Base-by-base conservation (phyloP, 345 rosid species). In the Sonneratia caseolaris region DNA sequence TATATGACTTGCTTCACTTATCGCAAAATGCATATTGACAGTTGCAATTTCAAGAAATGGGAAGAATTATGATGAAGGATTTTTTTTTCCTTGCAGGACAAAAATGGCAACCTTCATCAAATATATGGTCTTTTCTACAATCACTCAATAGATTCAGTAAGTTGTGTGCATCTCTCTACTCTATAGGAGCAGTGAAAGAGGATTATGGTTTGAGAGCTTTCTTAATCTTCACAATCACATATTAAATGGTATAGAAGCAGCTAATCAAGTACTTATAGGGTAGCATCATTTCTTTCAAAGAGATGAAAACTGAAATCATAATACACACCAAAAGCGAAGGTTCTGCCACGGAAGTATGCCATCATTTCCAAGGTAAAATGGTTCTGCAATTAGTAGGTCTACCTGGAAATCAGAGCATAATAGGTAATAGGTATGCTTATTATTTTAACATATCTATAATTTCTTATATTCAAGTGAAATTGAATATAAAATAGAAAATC, bases 341-440 rank as follows among this genome's bases (percentile, higher is more conserved):
- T 87, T 87, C 72, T 90, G 90, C 97, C 99, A 95, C 3, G 96
- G 99, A 78, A 95, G 97, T 80, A 79, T 80, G 77, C 86, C 85
- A 64, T 92, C 97, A 77, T 81, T 82, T 73, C 89, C 97, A 76
- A 72, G 78, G 78, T 85, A 95, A 79, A 84, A 90, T 37, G 97
- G 99, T 76, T 95, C 99, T 71, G 89, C 96, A 72, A 95, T 82
- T 80, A 92, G 76, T 74, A 89, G 76, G 77, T 95, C 97, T 80
- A 88, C 84, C 99, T 95, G 81, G 69, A 72, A 76, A 77, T 5
- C 35, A 62, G 38, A 2, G 66, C 37, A 59, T 59, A 22, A 59
- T 24, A 7, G 18, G 22, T 42, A 5, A 42, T 42, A 9, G 27
- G 35, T 10, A 53, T 53, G n/a, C 21, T 53, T 53, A 3, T 8